phyloP scores from a whole-genome alignment of 1,284 basidiomycete genomes.

The Prillingera fragicola region DNA sequence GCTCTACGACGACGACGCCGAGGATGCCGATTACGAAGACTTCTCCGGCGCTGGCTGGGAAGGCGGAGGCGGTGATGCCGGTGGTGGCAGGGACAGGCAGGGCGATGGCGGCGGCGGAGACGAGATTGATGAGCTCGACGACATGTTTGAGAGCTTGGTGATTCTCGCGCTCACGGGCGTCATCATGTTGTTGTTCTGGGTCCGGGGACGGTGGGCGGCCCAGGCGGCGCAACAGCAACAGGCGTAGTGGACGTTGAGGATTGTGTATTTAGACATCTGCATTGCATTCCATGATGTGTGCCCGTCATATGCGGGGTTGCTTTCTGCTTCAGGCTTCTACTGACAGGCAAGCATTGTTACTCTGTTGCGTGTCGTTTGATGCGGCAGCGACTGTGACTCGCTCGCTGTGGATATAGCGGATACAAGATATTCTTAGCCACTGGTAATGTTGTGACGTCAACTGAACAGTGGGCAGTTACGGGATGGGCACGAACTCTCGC shows the following conservation, averaged over 20 bases:
- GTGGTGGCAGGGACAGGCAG: constrained; percentile 8
- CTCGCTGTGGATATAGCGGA: too few species aligned
- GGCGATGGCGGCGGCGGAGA: constrained; percentile 10
- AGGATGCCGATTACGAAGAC: constrained; percentile 15
- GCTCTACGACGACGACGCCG: constrained; percentile 8
- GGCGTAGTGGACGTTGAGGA: neutral
- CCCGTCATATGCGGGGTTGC: too few species aligned
- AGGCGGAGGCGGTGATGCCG: constrained; percentile 5
- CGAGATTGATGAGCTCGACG: constrained; percentile 21
- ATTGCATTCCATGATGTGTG: neutral
- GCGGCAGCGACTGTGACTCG: too few species aligned
- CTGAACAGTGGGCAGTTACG: too few species aligned
- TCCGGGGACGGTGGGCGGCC: constrained; percentile 4
- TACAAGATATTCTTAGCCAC: too few species aligned
- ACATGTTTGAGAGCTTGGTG: constrained; percentile 31
- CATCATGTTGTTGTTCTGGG: constrained; percentile 17
- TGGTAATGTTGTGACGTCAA: too few species aligned
- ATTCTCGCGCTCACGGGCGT: constrained; percentile 19
- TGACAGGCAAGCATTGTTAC: too few species aligned
- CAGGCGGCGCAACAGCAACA: neutral
- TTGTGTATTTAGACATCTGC: neutral
- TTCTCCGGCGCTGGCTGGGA: constrained; percentile 22
- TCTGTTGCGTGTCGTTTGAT: too few species aligned
- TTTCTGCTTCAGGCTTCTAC: too few species aligned
- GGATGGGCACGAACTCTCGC: too few species aligned